Evolutionary conservation across 805 yeast genomes (phyloP).

Genomic region (Metschnikowia corniflorae): DNA sequence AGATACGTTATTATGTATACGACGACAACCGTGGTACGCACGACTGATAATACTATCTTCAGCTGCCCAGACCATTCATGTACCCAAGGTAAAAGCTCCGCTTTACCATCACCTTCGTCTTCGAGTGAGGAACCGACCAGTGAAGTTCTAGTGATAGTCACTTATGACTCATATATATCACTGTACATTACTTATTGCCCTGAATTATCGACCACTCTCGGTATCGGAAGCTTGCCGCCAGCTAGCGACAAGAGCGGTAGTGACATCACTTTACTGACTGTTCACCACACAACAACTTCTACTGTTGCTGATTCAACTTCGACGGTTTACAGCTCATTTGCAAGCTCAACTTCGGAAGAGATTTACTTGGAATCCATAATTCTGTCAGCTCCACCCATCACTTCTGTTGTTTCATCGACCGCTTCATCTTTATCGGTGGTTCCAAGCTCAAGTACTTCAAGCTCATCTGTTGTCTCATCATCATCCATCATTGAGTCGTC

Average conservation of each 20-base stretch:
- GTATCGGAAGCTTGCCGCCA: slow-evolving; percentile 1
- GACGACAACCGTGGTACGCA: background rate
- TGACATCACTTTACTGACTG: background rate
- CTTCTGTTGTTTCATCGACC: background rate
- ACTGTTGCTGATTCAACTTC: background rate
- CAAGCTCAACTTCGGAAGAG: too few relatives aligned
- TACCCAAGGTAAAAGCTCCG: too few relatives aligned
- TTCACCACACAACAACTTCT: background rate
- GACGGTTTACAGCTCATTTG: background rate
- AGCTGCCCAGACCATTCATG: background rate
- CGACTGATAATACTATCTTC: background rate
- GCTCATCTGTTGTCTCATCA: too few relatives aligned
- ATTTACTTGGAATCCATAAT: too few relatives aligned
- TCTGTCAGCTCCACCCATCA: too few relatives aligned
- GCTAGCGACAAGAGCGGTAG: background rate
- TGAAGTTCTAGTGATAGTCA: slow-evolving; percentile 1
- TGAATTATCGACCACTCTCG: slow-evolving; percentile 4
- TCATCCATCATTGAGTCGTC: background rate
- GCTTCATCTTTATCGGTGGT: too few relatives aligned
- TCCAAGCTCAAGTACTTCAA: too few relatives aligned
- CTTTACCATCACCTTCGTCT: background rate
- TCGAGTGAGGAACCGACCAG: background rate
- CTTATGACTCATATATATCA: slow-evolving; percentile 1
- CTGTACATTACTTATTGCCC: slow-evolving; percentile 7
- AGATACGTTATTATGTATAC: slow-evolving; percentile 1